These are phyloP conservation scores for Colletotrichum sp. DNA, from an alignment of 2,329 filamentous ascomycete genomes.

Conservation along the genomic window DNA sequence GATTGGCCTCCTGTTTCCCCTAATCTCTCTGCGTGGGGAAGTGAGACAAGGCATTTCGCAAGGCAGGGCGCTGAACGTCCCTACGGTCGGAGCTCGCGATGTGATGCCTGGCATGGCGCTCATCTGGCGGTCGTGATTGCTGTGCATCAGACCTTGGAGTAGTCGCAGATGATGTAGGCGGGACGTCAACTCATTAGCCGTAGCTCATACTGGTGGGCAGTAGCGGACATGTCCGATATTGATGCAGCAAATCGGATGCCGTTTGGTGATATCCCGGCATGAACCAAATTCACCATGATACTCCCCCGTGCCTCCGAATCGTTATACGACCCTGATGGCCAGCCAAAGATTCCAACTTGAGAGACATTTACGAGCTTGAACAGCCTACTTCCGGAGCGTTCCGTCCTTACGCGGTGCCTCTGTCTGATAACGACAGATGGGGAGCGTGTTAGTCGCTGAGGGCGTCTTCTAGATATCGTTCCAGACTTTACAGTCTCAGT, in stretches of 20 bases:
- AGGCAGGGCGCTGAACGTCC: neutral
- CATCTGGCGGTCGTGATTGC: neutral
- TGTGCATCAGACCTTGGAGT: neutral
- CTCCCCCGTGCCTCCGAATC: neutral
- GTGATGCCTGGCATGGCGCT: neutral
- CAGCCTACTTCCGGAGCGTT: neutral
- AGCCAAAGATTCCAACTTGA: neutral
- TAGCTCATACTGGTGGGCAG: neutral
- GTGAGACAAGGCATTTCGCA: slow-evolving; percentile 5
- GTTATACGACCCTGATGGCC: neutral
- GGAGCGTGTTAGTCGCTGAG: neutral
- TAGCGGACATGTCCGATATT: slow-evolving; percentile 4
- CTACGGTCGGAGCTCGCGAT: slow-evolving; percentile 11
- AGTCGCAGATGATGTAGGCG: neutral
- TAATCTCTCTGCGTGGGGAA: neutral
- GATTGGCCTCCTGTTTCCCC: neutral
- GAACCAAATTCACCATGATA: neutral
- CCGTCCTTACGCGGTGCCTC: neutral
- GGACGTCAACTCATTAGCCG: neutral
- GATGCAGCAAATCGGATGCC: neutral
- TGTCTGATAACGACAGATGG: neutral
- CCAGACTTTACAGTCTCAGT: neutral
- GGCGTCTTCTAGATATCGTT: neutral
- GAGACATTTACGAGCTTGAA: neutral
- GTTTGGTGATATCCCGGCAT: neutral